Base-by-base conservation (phyloP, 2,329 filamentous ascomycete genomes). In the Pyrenochaeta sp. region DNA sequence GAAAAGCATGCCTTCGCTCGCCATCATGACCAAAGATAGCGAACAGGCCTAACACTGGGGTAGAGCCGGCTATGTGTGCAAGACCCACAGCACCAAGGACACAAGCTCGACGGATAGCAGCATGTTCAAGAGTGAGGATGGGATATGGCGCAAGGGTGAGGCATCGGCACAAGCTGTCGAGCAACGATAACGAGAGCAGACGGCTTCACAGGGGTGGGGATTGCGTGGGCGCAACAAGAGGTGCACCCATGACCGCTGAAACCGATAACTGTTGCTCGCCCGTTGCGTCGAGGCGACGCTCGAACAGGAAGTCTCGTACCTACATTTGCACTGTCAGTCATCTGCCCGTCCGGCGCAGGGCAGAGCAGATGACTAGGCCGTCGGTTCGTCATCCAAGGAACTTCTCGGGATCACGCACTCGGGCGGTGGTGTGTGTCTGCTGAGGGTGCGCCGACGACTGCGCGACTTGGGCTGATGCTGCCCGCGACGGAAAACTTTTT, bases 301-400 rank as follows among this genome's bases (percentile, higher is more conserved):
- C 29, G 56, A 59, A 58, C 49, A 61, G 66, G 66, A 60, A 66
- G 64, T 35, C 55, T 45, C 58, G 64, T 71, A 71, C 64, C 61
- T 67, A 69, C 60, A 66, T 66, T 64, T 55, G 60, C 62, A 60
- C 56, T n/a, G 53, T 62, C 61, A 69, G 67, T 70, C 66, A 69
- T 68, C 64, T 66, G 67, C 62, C 54, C 56, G 62, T 63, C 64
- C 61, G 66, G 67, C 70, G 69, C 62, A 69, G 61, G 67, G 64
- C 62, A 61, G 60, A 54, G 56, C 69, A 69, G 69, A 67, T 72
- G 71, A 73, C 71, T 64, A 67, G 66, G 54, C 55, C 47, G 44
- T 53, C 41, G 48, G 39, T 56, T 61, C 59, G 68, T 69, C 68
- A 69, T 65, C 47, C 50, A 55, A 53, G 54, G 48, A 44, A 54